A percentile compares a stretch with the other conserved stretches of the same genome.
phyloP scores from a whole-genome alignment of 306 rosid species.

The Glycine soja region DNA sequence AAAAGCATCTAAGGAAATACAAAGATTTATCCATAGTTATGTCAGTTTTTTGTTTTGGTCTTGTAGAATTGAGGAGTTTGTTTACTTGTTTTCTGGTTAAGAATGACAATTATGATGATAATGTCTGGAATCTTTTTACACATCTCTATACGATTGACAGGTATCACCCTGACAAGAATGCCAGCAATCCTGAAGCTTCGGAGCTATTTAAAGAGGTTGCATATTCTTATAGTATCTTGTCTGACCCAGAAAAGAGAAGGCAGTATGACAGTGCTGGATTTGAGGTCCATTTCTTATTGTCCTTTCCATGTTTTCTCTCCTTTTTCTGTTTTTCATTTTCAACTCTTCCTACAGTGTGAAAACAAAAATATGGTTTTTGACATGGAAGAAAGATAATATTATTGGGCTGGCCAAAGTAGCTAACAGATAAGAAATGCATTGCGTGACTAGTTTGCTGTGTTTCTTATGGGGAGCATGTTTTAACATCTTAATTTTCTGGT shows the following conservation, averaged over 20 bases:
- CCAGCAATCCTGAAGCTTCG: slow-evolving; percentile 89
- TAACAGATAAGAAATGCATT: slow-evolving; percentile 14
- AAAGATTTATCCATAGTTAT: not conserved
- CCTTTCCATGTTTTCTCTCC: slow-evolving; percentile 30
- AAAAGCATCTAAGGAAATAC: not conserved
- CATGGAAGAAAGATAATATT: slow-evolving; percentile 1
- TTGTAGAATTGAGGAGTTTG: slow-evolving; percentile 34
- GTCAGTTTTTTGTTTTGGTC: slow-evolving; percentile 13
- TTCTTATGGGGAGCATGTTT: slow-evolving; percentile 19
- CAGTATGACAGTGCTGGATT: slow-evolving; percentile 95
- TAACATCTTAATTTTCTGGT: slow-evolving; percentile 5
- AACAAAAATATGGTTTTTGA: slow-evolving; percentile 23
- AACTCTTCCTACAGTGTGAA: slow-evolving; percentile 19
- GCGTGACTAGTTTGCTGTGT: slow-evolving; percentile 1
- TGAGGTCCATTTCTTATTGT: slow-evolving; percentile 67
- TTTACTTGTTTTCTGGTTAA: slow-evolving; percentile 25
- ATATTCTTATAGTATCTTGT: slow-evolving; percentile 88
- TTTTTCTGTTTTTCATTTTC: slow-evolving; percentile 19
- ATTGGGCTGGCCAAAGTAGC: slow-evolving; percentile 4
- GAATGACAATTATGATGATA: slow-evolving; percentile 22
- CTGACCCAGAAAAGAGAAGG: slow-evolving; percentile 97
- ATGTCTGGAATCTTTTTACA: slow-evolving; percentile 26
- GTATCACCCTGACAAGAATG: slow-evolving; percentile 99
- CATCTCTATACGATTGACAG: slow-evolving; percentile 52
- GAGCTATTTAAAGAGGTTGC: slow-evolving; percentile 97